These are phyloP conservation scores for Pseudogymnoascus pannorum DNA, from an alignment of 2,329 filamentous ascomycete genomes.

Conservation along the genomic window DNA sequence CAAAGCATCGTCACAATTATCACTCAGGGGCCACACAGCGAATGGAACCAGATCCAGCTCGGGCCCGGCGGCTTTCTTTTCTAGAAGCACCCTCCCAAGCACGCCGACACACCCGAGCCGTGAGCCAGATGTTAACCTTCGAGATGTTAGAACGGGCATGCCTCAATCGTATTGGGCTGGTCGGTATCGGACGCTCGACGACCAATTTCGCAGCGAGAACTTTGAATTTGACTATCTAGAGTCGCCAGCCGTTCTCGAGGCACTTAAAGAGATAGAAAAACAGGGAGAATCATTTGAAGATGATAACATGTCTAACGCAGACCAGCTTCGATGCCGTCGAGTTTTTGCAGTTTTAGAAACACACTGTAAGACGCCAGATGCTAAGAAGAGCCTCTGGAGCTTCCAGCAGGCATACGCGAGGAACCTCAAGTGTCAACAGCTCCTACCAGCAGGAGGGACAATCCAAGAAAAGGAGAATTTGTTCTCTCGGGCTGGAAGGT, in stretches of 20 bases:
- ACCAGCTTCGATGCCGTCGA: slow-evolving; percentile 37
- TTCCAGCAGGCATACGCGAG: slow-evolving; percentile 47
- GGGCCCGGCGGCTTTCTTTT: slow-evolving; percentile 6
- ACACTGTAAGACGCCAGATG: slow-evolving; percentile 41
- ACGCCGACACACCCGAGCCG: slow-evolving; percentile 10
- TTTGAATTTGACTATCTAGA: slow-evolving; percentile 19
- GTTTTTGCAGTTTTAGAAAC: slow-evolving; percentile 41
- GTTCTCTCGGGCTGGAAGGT: not conserved
- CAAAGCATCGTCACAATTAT: not conserved
- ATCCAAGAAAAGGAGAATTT: slow-evolving; percentile 1
- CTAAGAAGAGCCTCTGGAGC: slow-evolving; percentile 38
- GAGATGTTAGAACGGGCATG: slow-evolving; percentile 36
- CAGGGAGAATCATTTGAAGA: not conserved
- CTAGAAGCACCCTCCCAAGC: slow-evolving; percentile 10
- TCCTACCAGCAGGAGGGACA: slow-evolving; percentile 34
- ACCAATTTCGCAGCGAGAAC: slow-evolving; percentile 43
- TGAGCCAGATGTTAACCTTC: slow-evolving; percentile 17
- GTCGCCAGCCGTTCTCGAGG: slow-evolving; percentile 10
- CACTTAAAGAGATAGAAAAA: not conserved
- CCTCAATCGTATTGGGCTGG: slow-evolving; percentile 53
- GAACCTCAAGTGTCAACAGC: slow-evolving; percentile 28
- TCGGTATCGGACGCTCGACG: slow-evolving; percentile 50
- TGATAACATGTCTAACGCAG: slow-evolving; percentile 24
- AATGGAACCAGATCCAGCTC: slow-evolving; percentile 7
- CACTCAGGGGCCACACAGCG: not conserved